Percentiles rank a stretch among this genome's conserved stretches.
Conservation (phyloP, 2,329 filamentous ascomycete species). For the Colletotrichum sp. region DNA sequence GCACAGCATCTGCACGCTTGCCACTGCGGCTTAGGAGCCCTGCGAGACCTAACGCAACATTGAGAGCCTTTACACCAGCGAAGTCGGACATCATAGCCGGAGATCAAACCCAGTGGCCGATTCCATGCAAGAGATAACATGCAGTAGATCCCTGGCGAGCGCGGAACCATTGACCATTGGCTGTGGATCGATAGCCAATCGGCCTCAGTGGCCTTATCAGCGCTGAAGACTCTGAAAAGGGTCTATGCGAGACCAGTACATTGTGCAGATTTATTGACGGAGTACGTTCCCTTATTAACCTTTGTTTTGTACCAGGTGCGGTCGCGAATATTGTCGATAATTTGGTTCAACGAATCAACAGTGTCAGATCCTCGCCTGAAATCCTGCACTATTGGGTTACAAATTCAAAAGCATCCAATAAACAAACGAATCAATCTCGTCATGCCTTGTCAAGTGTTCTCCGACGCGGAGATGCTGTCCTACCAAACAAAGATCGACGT, state of each 20-base stretch:
- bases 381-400: not conserved
- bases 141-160: not conserved
- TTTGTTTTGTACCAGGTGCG: not conserved
- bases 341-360: no score
- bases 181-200: not conserved
- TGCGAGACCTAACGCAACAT: not conserved
- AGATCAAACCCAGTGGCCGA: not conserved
- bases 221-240: not conserved
- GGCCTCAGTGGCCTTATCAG: not conserved
- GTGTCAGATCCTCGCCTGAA: not conserved
- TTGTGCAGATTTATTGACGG: not conserved
- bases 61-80: not conserved
- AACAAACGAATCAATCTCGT: fast-evolving
- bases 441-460: not conserved
- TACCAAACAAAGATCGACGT: not conserved
- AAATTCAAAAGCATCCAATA: not conserved
- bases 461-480: not conserved
- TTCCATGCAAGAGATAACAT: not conserved
- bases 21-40: not conserved
- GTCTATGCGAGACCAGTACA: not conserved
- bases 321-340: not conserved
- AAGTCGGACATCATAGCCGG: not conserved
- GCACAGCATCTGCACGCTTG: not conserved
- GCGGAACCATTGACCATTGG: not conserved
- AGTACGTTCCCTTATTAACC: not conserved